Conservation (phyloP, 1,284 basidiomycete genomes). For the Neonothopanus nambi region DNA sequence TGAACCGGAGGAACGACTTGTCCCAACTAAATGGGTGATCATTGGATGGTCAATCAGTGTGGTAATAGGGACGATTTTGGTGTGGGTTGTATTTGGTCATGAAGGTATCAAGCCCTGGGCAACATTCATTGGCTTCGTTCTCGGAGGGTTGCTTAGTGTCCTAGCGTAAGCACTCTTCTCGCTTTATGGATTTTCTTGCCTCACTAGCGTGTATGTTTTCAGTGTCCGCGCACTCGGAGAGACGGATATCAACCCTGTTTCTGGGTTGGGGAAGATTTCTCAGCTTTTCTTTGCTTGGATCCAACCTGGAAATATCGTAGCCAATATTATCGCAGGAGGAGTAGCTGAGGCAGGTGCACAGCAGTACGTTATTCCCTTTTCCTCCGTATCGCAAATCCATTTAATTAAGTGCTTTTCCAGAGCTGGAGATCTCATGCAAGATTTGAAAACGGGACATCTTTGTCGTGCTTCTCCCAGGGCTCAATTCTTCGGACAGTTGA, state of each 20-base stretch:
- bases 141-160: constrained; percentile 84
- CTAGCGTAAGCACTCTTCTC: constrained; percentile 65
- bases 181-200: not conserved
- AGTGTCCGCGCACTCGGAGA: constrained; percentile 91
- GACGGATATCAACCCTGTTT: constrained; percentile 93
- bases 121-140: constrained; percentile 79
- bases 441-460: constrained; percentile 93
- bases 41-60: constrained; percentile 68
- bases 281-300: constrained; percentile 94
- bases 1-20: constrained; percentile 80
- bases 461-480: constrained; percentile 84
- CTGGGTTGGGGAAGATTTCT: constrained; percentile 92
- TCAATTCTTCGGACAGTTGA: constrained; percentile 87
- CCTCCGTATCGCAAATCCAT: not conserved
- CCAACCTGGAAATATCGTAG: constrained; percentile 92
- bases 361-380: constrained; percentile 56
- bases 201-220: constrained; percentile 10
- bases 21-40: constrained; percentile 80
- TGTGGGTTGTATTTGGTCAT: constrained; percentile 86
- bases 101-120: constrained; percentile 96
- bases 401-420: constrained; percentile 36
- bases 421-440: constrained; percentile 98
- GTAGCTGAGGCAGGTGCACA: constrained; percentile 96
- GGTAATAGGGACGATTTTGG: constrained; percentile 71
- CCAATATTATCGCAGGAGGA: constrained; percentile 95